A percentile compares a stretch with the other conserved stretches of the same genome.
These are phyloP conservation scores for Jaminaea rosea DNA, from an alignment of 1,284 basidiomycete genomes.

Conservation along the genomic window DNA sequence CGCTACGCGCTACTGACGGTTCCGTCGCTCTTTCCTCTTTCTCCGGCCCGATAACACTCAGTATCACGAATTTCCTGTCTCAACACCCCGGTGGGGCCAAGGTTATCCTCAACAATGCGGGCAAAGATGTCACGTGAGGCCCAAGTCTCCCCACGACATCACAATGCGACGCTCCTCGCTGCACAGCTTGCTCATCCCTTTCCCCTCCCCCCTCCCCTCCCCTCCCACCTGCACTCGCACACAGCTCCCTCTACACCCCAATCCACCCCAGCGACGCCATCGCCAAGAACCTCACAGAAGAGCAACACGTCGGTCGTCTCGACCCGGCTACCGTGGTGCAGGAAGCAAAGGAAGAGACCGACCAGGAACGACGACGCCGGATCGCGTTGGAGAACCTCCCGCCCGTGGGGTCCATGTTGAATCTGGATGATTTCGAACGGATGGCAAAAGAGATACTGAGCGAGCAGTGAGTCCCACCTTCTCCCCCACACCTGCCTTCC, in stretches of 20 bases:
- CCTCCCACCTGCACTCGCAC: background rate
- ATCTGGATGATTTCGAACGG: constrained; percentile 60
- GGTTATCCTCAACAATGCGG: constrained; percentile 69
- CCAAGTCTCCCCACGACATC: no score
- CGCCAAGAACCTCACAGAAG: constrained; percentile 58
- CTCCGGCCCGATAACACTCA: background rate
- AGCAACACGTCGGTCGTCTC: constrained; percentile 64
- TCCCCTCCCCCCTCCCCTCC: background rate
- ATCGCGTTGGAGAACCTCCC: constrained; percentile 52
- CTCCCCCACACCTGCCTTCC: no score
- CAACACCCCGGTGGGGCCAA: constrained; percentile 70
- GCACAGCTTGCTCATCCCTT: no score
- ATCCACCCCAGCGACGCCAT: constrained; percentile 66
- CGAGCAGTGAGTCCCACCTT: no score
- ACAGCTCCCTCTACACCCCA: constrained; percentile 57
- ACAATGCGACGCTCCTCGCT: no score
- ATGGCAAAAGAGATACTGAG: constrained; percentile 49
- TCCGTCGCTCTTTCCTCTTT: background rate
- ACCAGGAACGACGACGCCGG: constrained; percentile 57
- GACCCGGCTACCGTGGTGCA: constrained; percentile 54
- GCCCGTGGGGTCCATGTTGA: constrained; percentile 61
- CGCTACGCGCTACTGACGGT: background rate
- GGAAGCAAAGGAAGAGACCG: constrained; percentile 65
- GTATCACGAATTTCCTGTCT: constrained; percentile 68
- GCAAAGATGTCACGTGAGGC: constrained; percentile 63